Conservation (phyloP, 163 green algal species). For the Scenedesmus sp. region DNA sequence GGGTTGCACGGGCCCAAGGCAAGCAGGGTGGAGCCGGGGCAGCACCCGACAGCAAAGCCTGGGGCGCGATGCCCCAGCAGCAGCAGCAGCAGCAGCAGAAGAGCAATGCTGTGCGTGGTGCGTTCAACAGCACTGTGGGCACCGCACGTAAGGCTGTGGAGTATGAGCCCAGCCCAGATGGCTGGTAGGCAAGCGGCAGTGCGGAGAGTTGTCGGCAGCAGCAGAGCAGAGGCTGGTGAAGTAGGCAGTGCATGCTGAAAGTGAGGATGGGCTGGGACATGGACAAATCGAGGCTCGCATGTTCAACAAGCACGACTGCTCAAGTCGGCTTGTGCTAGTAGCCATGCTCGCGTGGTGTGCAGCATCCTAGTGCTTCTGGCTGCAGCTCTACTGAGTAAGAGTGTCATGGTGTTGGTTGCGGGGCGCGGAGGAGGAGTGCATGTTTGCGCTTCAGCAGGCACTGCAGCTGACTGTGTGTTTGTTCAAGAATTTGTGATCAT, state of each 20-base stretch:
- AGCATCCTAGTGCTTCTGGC: neutral
- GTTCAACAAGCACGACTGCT: neutral
- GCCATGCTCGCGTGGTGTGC: neutral
- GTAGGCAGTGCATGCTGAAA: neutral
- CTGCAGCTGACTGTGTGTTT: neutral
- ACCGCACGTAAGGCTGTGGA: neutral
- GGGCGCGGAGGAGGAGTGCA: neutral
- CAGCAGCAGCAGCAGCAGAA: slow-evolving; percentile 19
- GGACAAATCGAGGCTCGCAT: neutral
- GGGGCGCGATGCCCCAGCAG: neutral
- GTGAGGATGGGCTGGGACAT: neutral
- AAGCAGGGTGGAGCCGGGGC: neutral
- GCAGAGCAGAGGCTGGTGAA: too few species aligned
- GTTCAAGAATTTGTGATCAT: neutral
- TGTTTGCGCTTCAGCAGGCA: neutral
- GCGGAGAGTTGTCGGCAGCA: neutral
- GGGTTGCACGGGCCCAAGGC: neutral
- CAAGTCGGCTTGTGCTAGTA: neutral
- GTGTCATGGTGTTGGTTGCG: neutral
- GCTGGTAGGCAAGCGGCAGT: neutral
- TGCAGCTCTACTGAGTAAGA: neutral
- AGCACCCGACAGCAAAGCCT: neutral
- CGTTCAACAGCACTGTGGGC: slow-evolving; percentile 27
- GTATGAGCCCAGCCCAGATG: slow-evolving; percentile 36
- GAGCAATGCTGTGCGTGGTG: neutral